A percentile compares a stretch with the other conserved stretches of the same genome.
Evolutionary conservation across 371 early-diverging fungal genomes (phyloP).

Genomic region (Apophysomyces variabilis): DNA sequence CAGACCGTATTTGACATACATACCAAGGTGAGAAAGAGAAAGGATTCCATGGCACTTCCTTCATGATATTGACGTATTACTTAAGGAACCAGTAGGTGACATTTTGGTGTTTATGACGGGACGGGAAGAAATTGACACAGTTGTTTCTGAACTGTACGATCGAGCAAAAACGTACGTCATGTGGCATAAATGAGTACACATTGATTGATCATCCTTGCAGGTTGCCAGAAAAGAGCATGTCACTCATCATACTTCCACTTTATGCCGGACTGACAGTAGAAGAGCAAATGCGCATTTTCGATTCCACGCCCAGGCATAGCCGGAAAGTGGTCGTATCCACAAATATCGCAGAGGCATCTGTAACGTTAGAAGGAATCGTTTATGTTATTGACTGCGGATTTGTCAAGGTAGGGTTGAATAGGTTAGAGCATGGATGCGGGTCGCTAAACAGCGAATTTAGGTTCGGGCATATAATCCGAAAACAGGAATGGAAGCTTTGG

Average conservation of each 20-base stretch:
- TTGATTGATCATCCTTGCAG: constrained; percentile 14
- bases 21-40: constrained; percentile 37
- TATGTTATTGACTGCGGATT: constrained; percentile 88
- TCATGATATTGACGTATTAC: background rate
- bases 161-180: constrained; percentile 55
- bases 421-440: background rate
- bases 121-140: constrained; percentile 80
- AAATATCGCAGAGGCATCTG: constrained; percentile 83
- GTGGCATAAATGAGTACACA: background rate
- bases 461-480: constrained; percentile 66
- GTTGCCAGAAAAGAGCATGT: constrained; percentile 42
- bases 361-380: constrained; percentile 85
- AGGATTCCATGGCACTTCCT: background rate
- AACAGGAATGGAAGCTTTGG: constrained; percentile 65
- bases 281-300: constrained; percentile 73
- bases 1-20: constrained; percentile 74
- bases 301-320: constrained; percentile 59
- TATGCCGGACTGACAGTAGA: constrained; percentile 78
- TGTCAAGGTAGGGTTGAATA: constrained; percentile 65
- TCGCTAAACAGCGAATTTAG: constrained; percentile 44
- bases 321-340: constrained; percentile 88
- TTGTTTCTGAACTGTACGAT: constrained; percentile 58
- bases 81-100: constrained; percentile 69
- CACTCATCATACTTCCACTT: constrained; percentile 70
- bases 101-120: constrained; percentile 89